Base-by-base conservation (phyloP, 1,284 basidiomycete genomes). In the Ceratobasidium sp. region DNA sequence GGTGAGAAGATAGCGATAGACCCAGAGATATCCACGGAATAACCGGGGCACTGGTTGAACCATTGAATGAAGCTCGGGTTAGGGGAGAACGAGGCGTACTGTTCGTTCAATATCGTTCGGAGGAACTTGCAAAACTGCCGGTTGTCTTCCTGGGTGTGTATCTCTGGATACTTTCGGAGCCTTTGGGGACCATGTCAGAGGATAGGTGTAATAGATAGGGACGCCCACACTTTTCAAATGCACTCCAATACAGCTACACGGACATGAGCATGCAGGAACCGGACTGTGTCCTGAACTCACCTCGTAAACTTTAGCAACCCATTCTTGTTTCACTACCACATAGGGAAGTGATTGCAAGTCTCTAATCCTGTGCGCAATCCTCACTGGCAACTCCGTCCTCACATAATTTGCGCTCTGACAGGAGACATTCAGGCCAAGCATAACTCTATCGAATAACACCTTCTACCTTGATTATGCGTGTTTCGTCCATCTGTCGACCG, bases 291-390 rank as follows among this genome's bases (percentile, higher is more conserved):
- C 39, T 39, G 45, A 23, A 78, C 88, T 72, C 69, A 92, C 93
- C 83, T 94, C 90, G 76, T 96, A 96, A 41, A 97, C 93, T 76
- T 87, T 89, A 28, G 90, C 89, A 5, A 97, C 87, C 0, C 90
- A 88, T 77, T 94, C 92, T 76, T 96, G 92, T 3, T 92, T 93
- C 67, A 96, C 94, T 9, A 95, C 94, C 30, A 93, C 88, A 78
- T 92, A 96, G 0, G 95, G 94, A 46, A 97, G 82, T 1, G 89
- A 83, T 81, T 97, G 94, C 76, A 97, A 84, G 78, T 97, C 94
- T 72, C 93, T 87, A 74, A 97, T 83, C 53, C 95, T 87, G 80
- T 96, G 94, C 2, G 94, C 92, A 78, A 97, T 92, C 57, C 94
- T 88, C 16, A 95, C 89, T 14, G 95, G 93, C 8, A 97, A 82